These are phyloP conservation scores for Pleurozium schreberi DNA, from an alignment of 225 moss, liverwort and hornwort species.

Conservation along the genomic window DNA sequence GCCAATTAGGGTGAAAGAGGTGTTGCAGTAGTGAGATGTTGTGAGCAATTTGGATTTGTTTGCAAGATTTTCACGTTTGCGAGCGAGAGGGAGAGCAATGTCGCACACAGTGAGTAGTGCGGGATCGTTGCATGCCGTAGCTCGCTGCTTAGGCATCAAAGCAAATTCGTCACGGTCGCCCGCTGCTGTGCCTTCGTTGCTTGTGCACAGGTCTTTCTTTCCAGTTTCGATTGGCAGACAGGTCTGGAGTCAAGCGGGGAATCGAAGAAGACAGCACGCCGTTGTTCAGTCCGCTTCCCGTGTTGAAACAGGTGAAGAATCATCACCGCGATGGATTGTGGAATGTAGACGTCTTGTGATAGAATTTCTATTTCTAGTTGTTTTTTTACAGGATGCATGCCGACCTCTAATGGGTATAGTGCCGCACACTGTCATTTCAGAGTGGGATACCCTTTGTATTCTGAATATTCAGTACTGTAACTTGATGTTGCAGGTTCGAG, in stretches of 20 bases:
- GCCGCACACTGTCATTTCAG: neutral
- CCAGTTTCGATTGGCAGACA: neutral
- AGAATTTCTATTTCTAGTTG: neutral
- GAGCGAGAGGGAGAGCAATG: conserved; percentile 5
- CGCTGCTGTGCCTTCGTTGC: conserved; percentile 16
- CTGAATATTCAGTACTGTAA: neutral
- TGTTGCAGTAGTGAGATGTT: neutral
- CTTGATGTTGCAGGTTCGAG: conserved; percentile 49
- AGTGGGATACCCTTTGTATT: neutral
- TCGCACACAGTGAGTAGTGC: conserved; percentile 19
- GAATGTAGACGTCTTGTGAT: neutral
- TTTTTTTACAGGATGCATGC: neutral
- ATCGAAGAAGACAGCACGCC: neutral
- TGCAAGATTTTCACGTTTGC: neutral
- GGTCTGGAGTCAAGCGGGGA: neutral
- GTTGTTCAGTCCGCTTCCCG: neutral
- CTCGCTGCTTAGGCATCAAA: conserved; percentile 1
- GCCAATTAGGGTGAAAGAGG: neutral
- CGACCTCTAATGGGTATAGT: neutral
- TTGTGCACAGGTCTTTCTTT: conserved; percentile 18
- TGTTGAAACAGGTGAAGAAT: conserved; percentile 8
- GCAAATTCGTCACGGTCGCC: conserved; percentile 10
- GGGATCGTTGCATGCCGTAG: conserved; percentile 25
- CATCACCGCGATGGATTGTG: neutral
- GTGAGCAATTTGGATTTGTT: neutral